Base-by-base conservation (phyloP, 345 rosid species). In the Lepidium sativum region DNA sequence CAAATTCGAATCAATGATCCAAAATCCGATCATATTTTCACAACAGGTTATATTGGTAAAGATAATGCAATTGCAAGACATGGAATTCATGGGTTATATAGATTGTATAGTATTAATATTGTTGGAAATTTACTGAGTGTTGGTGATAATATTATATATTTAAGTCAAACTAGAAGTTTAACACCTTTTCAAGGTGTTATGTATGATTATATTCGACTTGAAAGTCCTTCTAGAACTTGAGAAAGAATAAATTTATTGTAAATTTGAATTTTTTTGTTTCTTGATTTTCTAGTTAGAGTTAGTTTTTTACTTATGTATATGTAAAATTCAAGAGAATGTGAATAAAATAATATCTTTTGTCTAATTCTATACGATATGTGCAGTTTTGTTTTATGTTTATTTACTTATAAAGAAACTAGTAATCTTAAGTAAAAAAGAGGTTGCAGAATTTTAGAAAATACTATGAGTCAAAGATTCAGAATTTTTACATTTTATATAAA, bases 41-140 rank as follows among this genome's bases (percentile, higher is more conserved):
- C 91, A 5, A 81, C 95, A 1, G 72, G 80, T 17, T 29, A 56
- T 23, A 83, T 86, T 0, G 96, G 97, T 12, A 78, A 53, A 40
- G 97, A 84, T 60, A 94, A 88, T 61, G 95, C 91, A 0, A 83
- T 90, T 3, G 92, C 97, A 0, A 80, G 97, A 58, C 97, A 85
- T 77, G 97, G 97, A 7, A 91, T 90, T 9, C 92, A 85, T 48
- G 99, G 92, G 11, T 51, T 90, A 67, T 86, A 86, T 71, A 72
- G 86, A 79, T 72, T 91, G 51, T 88, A 73, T 29, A 80, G 78
- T 72, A 76, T 85, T 17, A n/a, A 60, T 1, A 78, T 88, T 6
- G 72, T 77, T n/a, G 65, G 82, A 57, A 14, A 52, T 29, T 59
- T 17, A 32, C 84, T 90, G 53, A 47, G 2, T 0, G 18, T 17